Conservation (phyloP, 441 rosid genomes). For the Jatropha multifida region DNA sequence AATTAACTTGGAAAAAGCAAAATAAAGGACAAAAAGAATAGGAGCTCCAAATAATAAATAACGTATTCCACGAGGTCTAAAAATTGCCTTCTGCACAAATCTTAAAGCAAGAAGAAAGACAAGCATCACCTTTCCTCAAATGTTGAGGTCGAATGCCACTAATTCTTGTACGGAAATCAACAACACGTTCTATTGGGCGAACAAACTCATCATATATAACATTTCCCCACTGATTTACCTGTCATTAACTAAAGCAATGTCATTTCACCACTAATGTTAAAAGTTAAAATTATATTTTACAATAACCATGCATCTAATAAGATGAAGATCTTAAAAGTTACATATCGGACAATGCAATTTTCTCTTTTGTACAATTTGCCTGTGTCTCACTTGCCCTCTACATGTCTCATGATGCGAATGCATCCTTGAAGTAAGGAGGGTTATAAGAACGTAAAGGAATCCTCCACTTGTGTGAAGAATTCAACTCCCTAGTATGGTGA, state of each 20-base stretch:
- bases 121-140: slow-evolving; percentile 60
- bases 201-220: slow-evolving; percentile 87
- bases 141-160: slow-evolving; percentile 92
- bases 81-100: not conserved
- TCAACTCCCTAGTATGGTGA: not conserved
- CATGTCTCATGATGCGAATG: not conserved
- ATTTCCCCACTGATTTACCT: slow-evolving; percentile 96
- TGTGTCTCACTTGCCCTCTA: not conserved
- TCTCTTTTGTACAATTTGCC: not conserved
- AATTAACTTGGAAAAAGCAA: not conserved
- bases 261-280: not conserved
- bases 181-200: slow-evolving; percentile 82
- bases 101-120: slow-evolving; percentile 15
- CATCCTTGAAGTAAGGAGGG: not conserved
- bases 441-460: not conserved
- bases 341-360: not conserved
- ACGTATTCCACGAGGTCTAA: not conserved
- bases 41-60: not conserved
- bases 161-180: slow-evolving; percentile 81
- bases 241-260: slow-evolving; percentile 29
- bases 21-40: not conserved
- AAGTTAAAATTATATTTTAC: not conserved
- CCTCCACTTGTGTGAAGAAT: not conserved
- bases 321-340: not conserved
- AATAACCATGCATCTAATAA: not conserved